Conservation (phyloP, 192 early-diverging fungal genomes). For the Coemansia sp. region DNA sequence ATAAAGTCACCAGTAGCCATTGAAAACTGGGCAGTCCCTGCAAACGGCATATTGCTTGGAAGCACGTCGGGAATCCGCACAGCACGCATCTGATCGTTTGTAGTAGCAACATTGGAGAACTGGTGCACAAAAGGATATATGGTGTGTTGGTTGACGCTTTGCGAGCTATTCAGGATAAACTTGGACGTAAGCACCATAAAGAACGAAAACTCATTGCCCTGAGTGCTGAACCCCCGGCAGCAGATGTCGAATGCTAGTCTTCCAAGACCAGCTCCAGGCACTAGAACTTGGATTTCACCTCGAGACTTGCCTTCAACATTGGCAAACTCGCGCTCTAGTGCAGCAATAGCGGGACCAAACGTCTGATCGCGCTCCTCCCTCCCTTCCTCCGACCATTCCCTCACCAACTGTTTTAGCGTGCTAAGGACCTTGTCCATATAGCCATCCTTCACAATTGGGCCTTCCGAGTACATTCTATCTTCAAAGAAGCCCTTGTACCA, state of each 20-base stretch:
- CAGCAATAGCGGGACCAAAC: slow-evolving; percentile 78
- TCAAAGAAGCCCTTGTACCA: slow-evolving; percentile 26
- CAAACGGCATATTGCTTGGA: slow-evolving; percentile 52
- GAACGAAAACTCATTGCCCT: slow-evolving; percentile 95
- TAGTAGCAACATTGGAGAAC: slow-evolving; percentile 74
- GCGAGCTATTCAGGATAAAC: slow-evolving; percentile 87
- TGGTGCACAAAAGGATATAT: slow-evolving; percentile 93
- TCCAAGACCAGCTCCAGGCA: slow-evolving; percentile 96
- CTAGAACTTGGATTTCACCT: slow-evolving; percentile 69
- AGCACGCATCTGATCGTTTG: slow-evolving; percentile 62
- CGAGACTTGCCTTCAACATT: slow-evolving; percentile 34
- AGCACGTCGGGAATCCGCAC: slow-evolving; percentile 84
- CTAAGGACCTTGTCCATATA: slow-evolving; percentile 90
- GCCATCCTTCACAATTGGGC: slow-evolving; percentile 55
- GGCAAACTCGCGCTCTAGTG: slow-evolving; percentile 62
- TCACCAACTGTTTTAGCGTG: slow-evolving; percentile 90
- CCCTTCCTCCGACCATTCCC: slow-evolving; percentile 93
- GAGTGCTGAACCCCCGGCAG: slow-evolving; percentile 69
- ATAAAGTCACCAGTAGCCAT: slow-evolving; percentile 98
- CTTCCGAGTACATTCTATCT: slow-evolving; percentile 18
- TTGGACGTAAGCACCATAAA: slow-evolving; percentile 95
- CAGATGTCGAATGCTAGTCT: slow-evolving; percentile 90
- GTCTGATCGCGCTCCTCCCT: slow-evolving; percentile 70
- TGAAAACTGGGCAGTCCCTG: slow-evolving; percentile 71
- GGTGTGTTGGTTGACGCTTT: slow-evolving; percentile 56